Conservation (phyloP, 208 protist species). For the Leishmania turanica region DNA sequence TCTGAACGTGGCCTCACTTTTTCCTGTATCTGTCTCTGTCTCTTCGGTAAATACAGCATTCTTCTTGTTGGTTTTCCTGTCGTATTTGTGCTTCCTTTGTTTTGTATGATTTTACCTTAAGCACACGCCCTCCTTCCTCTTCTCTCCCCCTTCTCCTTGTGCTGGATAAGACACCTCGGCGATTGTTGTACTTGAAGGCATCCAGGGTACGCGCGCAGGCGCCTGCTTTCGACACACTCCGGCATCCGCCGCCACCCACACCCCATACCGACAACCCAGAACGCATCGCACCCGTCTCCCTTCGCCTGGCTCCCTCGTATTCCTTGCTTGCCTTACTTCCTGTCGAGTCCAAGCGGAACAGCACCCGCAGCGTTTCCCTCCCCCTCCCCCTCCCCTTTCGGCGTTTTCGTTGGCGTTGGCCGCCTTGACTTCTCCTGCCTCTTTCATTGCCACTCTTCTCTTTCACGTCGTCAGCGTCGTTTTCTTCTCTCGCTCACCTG, state of each 20-base stretch:
- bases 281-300: too few species aligned
- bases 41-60: background rate
- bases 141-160: too few species aligned
- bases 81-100: background rate
- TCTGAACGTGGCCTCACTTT: too few species aligned
- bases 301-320: background rate
- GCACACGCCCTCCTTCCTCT: too few species aligned
- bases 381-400: background rate
- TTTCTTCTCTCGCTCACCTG: too few species aligned
- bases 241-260: background rate
- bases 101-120: too few species aligned
- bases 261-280: background rate
- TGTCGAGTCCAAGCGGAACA: background rate
- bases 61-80: background rate
- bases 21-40: too few species aligned
- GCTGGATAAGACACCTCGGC: too few species aligned
- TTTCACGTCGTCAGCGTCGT: too few species aligned
- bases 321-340: background rate
- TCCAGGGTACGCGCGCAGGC: background rate
- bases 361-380: background rate
- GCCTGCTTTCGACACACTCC: background rate
- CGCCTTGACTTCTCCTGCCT: background rate
- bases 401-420: background rate
- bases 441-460: background rate
- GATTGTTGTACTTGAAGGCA: background rate